These are phyloP conservation scores for Teunomyces funiuensis DNA, from an alignment of 805 yeast genomes.

Conservation along the genomic window DNA sequence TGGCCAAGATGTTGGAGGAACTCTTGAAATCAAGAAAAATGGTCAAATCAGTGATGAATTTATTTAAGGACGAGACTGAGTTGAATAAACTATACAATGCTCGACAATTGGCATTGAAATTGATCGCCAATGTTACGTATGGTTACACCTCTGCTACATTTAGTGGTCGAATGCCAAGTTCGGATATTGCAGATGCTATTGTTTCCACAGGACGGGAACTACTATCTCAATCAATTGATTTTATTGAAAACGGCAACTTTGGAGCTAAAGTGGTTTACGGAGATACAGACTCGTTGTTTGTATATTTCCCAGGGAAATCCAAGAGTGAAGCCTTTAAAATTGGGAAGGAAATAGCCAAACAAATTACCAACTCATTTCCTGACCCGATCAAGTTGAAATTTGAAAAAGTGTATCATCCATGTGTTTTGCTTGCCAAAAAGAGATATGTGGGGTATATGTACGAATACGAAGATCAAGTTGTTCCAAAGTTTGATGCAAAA, in stretches of 20 bases:
- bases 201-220: conserved; percentile 91
- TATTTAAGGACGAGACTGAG: conserved; percentile 46
- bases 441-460: conserved; percentile 87
- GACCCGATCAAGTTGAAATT: conserved; percentile 81
- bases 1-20: conserved; percentile 84
- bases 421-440: conserved; percentile 79
- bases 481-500: conserved; percentile 85
- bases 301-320: conserved; percentile 81
- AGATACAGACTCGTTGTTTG: conserved; percentile 93
- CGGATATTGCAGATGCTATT: conserved; percentile 92
- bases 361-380: conserved; percentile 67
- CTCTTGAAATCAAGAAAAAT: conserved; percentile 76
- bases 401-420: conserved; percentile 91
- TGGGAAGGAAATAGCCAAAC: conserved; percentile 68
- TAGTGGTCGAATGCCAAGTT: conserved; percentile 96
- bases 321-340: conserved; percentile 72
- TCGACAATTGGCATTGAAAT: conserved; percentile 81
- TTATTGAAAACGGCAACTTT: conserved; percentile 67
- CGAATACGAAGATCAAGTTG: conserved; percentile 53
- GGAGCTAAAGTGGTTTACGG: conserved; percentile 95
- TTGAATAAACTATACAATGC: conserved; percentile 61
- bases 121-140: conserved; percentile 93
- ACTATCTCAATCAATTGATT: conserved; percentile 62
- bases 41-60: conserved; percentile 72
- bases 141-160: conserved; percentile 95